Conservation (phyloP, 106 monocot genomes). For the Dioscorea zingiberensis region DNA sequence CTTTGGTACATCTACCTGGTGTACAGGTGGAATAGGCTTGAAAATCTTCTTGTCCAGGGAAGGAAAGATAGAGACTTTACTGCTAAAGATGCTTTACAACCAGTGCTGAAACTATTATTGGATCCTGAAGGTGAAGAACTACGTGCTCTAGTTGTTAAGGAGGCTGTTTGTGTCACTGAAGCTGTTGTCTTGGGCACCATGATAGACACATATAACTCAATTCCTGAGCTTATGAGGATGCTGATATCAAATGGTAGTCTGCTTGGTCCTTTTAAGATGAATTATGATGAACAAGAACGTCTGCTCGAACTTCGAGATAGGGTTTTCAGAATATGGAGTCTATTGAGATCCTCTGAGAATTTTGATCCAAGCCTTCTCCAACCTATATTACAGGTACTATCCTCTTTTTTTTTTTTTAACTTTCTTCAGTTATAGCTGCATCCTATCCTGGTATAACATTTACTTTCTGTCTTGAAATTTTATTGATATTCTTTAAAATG, state of each 20-base stretch:
- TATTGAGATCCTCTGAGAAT: constrained; percentile 76
- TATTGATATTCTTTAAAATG: background rate
- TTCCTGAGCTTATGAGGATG: constrained; percentile 62
- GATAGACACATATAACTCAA: constrained; percentile 71
- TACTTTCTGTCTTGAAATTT: background rate
- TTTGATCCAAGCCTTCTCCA: constrained; percentile 89
- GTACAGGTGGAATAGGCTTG: constrained; percentile 98
- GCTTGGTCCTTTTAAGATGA: constrained; percentile 53
- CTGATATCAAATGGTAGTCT: constrained; percentile 43
- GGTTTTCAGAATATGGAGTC: constrained; percentile 81
- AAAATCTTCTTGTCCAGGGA: constrained; percentile 97
- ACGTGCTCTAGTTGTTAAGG: constrained; percentile 78
- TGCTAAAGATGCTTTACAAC: constrained; percentile 89
- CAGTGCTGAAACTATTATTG: constrained; percentile 80
- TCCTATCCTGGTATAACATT: background rate
- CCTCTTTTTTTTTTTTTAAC: background rate
- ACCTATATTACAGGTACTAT: constrained; percentile 80
- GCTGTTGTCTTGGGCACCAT: constrained; percentile 66
- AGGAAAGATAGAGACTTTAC: constrained; percentile 90
- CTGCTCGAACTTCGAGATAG: constrained; percentile 79
- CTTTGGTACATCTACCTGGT: constrained; percentile 9
- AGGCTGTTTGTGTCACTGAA: constrained; percentile 86
- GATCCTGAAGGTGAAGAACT: constrained; percentile 85
- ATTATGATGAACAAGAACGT: constrained; percentile 52
- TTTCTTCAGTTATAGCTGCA: background rate